phyloP scores from a whole-genome alignment of 2,329 filamentous ascomycete genomes.

The Cytospora paraplurivora region DNA sequence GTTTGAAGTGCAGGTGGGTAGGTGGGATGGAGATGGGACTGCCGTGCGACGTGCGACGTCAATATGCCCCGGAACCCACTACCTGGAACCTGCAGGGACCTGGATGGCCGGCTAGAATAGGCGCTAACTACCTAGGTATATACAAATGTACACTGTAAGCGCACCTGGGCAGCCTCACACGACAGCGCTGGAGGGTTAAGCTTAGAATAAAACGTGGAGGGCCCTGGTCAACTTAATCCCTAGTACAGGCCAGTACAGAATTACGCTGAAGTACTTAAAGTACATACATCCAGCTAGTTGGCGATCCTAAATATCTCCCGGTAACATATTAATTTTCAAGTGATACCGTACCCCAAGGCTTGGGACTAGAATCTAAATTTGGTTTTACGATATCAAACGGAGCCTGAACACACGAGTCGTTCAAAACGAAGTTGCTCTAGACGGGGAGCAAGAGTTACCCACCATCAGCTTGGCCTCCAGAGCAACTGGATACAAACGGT shows the following conservation, averaged over 20 bases:
- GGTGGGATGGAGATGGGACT: slow-evolving; percentile 1
- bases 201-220: neutral
- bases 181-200: neutral
- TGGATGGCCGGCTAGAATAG: neutral
- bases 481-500: neutral
- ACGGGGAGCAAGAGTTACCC: neutral
- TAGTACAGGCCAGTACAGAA: neutral
- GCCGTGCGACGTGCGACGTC: slow-evolving; percentile 21
- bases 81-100: slow-evolving; percentile 4
- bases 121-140: neutral
- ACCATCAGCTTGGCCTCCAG: neutral
- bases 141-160: neutral
- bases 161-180: neutral
- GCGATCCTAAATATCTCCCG: neutral
- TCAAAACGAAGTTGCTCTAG: neutral
- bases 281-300: neutral
- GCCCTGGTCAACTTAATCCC: neutral
- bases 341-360: neutral
- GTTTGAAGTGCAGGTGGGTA: slow-evolving; percentile 1
- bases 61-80: slow-evolving; percentile 1
- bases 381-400: neutral
- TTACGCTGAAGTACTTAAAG: too few relatives aligned
- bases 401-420: neutral
- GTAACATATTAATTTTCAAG: neutral
- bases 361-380: neutral